Conservation (phyloP, 176 grass and related monocot species). For the Aegilops umbellulata region DNA sequence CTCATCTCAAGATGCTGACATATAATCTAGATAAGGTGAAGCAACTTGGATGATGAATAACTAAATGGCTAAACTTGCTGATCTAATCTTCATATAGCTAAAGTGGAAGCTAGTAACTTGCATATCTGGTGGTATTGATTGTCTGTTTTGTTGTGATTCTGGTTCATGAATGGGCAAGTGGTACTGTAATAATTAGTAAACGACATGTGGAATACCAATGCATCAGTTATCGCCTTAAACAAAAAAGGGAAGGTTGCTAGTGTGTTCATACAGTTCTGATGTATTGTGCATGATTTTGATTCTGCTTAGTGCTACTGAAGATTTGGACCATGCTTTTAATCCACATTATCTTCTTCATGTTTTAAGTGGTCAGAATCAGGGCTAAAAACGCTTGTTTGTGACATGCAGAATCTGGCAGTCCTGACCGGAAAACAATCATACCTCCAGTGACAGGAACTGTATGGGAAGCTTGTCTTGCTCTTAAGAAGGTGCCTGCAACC, state of each 20-base stretch:
- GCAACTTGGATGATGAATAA: background rate
- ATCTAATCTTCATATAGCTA: background rate
- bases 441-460: slow-evolving; percentile 66
- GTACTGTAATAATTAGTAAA: background rate
- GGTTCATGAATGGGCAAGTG: background rate
- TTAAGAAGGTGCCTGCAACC: slow-evolving; percentile 75
- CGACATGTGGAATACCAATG: background rate
- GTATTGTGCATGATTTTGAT: background rate
- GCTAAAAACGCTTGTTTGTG: slow-evolving; percentile 1
- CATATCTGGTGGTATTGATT: background rate
- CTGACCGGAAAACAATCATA: slow-evolving; percentile 49
- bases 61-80: background rate
- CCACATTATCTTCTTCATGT: background rate
- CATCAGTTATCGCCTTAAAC: background rate
- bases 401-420: slow-evolving; percentile 50
- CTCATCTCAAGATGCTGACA: background rate
- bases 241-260: background rate
- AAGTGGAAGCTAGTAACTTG: background rate
- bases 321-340: background rate
- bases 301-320: background rate
- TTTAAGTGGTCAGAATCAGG: background rate
- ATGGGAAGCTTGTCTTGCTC: slow-evolving; percentile 83
- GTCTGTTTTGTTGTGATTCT: background rate
- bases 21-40: background rate
- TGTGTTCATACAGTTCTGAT: background rate